A percentile compares a stretch with the other conserved stretches of the same genome.
Conservation (phyloP, 805 yeast species). For the Kodamaea kakaduensis region DNA sequence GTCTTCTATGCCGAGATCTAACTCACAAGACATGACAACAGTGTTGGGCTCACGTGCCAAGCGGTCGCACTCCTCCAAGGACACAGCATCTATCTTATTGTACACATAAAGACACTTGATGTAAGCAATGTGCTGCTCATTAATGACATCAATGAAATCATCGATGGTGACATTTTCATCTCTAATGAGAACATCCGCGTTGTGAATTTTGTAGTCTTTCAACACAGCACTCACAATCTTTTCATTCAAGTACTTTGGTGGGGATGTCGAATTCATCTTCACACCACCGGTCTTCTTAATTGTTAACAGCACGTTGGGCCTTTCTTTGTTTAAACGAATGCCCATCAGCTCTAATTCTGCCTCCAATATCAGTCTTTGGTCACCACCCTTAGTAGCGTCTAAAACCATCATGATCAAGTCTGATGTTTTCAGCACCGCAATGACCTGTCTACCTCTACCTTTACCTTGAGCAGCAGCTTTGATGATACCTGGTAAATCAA, state of each 20-base stretch:
- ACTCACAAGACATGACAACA: slow-evolving; percentile 88
- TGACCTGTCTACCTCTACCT: slow-evolving; percentile 96
- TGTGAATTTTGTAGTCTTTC: slow-evolving; percentile 85
- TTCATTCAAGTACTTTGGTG: slow-evolving; percentile 80
- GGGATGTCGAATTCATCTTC: slow-evolving; percentile 72
- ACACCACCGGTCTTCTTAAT: slow-evolving; percentile 89
- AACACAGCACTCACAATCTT: slow-evolving; percentile 71
- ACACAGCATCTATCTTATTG: slow-evolving; percentile 93
- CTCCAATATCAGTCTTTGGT: slow-evolving; percentile 83
- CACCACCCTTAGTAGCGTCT: slow-evolving; percentile 91
- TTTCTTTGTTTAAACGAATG: slow-evolving; percentile 74
- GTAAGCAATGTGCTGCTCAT: slow-evolving; percentile 82
- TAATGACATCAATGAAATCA: slow-evolving; percentile 85
- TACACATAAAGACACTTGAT: slow-evolving; percentile 90
- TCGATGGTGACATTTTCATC: slow-evolving; percentile 90
- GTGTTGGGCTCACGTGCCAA: slow-evolving; percentile 91
- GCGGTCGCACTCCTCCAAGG: slow-evolving; percentile 89
- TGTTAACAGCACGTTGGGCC: slow-evolving; percentile 73
- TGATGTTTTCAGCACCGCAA: slow-evolving; percentile 92
- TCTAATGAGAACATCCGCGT: slow-evolving; percentile 86
- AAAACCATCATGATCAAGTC: slow-evolving; percentile 89
- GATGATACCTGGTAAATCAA: slow-evolving; percentile 96
- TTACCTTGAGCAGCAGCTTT: slow-evolving; percentile 96
- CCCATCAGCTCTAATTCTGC: slow-evolving; percentile 92
- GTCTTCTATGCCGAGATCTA: slow-evolving; percentile 81